Percentiles rank a stretch among this genome's conserved stretches.
Evolutionary conservation across 2,329 filamentous ascomycete species (phyloP).

Genomic region (Nemania serpens): DNA sequence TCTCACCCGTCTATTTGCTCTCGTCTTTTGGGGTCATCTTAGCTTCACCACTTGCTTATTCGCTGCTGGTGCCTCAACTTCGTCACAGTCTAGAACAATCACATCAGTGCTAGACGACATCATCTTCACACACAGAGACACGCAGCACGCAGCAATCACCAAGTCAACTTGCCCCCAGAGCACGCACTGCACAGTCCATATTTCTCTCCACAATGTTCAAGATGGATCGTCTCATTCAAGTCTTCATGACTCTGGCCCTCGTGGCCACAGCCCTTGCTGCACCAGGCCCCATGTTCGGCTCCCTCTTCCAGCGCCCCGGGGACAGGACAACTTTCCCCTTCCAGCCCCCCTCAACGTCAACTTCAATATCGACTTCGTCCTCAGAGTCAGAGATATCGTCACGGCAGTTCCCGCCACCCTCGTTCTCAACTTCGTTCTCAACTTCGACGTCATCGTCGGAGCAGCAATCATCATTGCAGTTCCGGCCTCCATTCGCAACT

Average conservation of each 20-base stretch:
- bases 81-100: too few relatives aligned
- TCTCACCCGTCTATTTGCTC: background rate
- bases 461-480: too few relatives aligned
- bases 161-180: too few relatives aligned
- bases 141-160: too few relatives aligned
- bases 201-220: background rate
- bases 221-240: conserved; percentile 11
- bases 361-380: background rate
- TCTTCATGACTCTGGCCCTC: conserved; percentile 7
- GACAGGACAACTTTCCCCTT: background rate
- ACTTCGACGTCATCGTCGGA: too few relatives aligned
- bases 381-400: too few relatives aligned
- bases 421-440: too few relatives aligned
- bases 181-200: too few relatives aligned
- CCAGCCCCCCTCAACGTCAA: background rate
- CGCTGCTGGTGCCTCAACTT: background rate
- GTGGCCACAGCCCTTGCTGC: conserved; percentile 10
- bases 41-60: background rate
- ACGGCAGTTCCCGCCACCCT: background rate
- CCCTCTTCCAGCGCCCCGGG: background rate
- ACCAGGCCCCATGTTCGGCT: conserved; percentile 2
- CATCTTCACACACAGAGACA: too few relatives aligned
- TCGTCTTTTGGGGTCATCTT: background rate
- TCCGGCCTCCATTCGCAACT: too few relatives aligned
- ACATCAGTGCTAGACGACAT: too few relatives aligned